Evolutionary conservation across 2,329 filamentous ascomycete species (phyloP), one percentile per base, ranked within the genome.

Genomic region (Elsinoe perseae): DNA sequence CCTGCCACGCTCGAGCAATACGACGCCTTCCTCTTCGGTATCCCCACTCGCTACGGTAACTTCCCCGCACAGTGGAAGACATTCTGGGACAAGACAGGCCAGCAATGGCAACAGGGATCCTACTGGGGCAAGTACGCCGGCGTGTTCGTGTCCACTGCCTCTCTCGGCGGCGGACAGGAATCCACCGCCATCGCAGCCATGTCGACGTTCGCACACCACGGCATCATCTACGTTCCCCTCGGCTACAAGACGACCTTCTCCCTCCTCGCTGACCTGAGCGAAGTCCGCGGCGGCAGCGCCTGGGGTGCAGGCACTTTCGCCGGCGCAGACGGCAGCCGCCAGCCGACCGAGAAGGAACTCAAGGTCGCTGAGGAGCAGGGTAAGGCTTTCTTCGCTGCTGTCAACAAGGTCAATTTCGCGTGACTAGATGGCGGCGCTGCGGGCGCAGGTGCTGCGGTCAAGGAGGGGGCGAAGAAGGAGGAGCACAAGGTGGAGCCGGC

Each of bases 251-350:
- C 85, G 66, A 75, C 83, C 50, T 96, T 95, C 69, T 69, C 69
- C 59, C 74, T 83, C 61, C 74, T 95, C 62, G 70, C 84, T 62
- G 85, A 91, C 74, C 72, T 95, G 32, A 69, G 69, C 27, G 90
- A 96, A 78, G 79, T 93, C 61, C 88, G 87, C 70, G 93, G 93
- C 67, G 93, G 93, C 60, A 83, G 80, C 59, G 80, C 93, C 36
- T 98, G 93, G 93, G 93, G 92, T 66, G 91, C 92, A 30, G 93
- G 93, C 69, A 95, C 92, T 62, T 95, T 95, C 65, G 79, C 91
- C 61, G 67, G 83, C 60, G 77, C 69, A 59, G 89, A 96, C 65
- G 93, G 93, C 65, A 89, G 86, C 58, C 86, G 93, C 68, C 85
- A 92, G 78, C 93, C 93, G 50, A 76, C 79, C 14, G 69, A 75